Evolutionary conservation across 73 alveolate genomes (phyloP).

Genomic region (Paramecium octaurelia): DNA sequence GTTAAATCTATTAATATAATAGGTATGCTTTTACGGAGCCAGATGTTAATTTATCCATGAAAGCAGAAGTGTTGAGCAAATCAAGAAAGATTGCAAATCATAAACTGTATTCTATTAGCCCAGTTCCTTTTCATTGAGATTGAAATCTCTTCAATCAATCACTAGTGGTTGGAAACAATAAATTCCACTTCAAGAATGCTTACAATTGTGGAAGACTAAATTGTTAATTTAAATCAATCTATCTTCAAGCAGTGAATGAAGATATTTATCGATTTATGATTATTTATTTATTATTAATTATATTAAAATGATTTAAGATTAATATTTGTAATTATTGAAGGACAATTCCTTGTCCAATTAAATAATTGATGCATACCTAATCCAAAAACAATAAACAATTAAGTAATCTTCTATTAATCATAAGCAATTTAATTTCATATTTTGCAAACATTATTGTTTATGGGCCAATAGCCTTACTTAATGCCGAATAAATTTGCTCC

Average conservation of each 20-base stretch:
- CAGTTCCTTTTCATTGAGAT: not conserved
- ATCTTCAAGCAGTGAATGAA: conserved; percentile 38
- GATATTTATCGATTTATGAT: not conserved
- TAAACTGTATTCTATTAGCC: not conserved
- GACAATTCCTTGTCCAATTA: not conserved
- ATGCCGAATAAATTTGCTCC: not conserved
- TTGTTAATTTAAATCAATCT: not conserved
- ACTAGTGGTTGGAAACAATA: not conserved
- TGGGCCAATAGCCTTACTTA: not conserved
- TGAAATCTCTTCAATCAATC: not conserved
- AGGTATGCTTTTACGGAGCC: conserved; percentile 90
- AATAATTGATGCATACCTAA: not conserved
- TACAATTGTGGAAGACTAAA: not conserved
- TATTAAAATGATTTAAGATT: not conserved
- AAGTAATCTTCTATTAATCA: not conserved
- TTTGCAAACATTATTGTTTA: not conserved
- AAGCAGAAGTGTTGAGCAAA: conserved; percentile 75
- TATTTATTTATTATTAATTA: not conserved
- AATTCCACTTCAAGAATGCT: not conserved
- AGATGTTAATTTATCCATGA: conserved; percentile 94
- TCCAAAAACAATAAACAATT: not conserved
- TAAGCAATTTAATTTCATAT: not conserved
- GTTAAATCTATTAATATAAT: not conserved
- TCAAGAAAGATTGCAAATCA: conserved; percentile 43
- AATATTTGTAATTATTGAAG: not conserved